A percentile compares a stretch with the other conserved stretches of the same genome.
phyloP scores from a whole-genome alignment of 2,329 filamentous ascomycete genomes.

The Xylariaceae sp. region DNA sequence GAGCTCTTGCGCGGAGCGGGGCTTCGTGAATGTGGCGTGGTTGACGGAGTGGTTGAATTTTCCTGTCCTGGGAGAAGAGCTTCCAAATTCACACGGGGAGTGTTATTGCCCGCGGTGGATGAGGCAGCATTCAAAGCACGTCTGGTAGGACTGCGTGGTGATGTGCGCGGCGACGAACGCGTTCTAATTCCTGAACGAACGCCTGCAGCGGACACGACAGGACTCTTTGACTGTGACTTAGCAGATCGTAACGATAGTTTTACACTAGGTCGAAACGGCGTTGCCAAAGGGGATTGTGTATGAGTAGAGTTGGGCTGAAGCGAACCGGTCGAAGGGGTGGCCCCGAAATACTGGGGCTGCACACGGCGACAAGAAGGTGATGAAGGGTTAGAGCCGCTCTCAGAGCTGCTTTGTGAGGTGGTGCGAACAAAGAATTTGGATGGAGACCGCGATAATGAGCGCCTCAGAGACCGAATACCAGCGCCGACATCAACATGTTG shows the following conservation, averaged over 20 bases:
- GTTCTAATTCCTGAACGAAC: constrained; percentile 55
- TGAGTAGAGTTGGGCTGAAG: constrained; percentile 23
- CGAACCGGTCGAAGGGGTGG: constrained; percentile 31
- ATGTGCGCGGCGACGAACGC: constrained; percentile 67
- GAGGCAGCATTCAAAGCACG: constrained; percentile 66
- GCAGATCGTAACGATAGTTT: constrained; percentile 63
- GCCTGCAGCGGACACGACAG: constrained; percentile 37
- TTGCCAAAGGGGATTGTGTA: constrained; percentile 51
- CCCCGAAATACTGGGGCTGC: constrained; percentile 46
- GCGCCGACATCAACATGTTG: constrained; percentile 76
- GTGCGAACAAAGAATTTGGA: constrained; percentile 72
- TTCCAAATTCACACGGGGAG: constrained; percentile 41
- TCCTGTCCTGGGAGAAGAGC: constrained; percentile 42
- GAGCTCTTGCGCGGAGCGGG: constrained; percentile 40
- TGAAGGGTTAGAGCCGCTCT: constrained; percentile 47
- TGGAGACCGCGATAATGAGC: constrained; percentile 88
- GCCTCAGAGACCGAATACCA: constrained; percentile 76
- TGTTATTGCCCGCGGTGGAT: constrained; percentile 65
- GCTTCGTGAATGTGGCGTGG: constrained; percentile 31
- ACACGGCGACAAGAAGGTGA: constrained; percentile 40
- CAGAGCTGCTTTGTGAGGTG: constrained; percentile 42
- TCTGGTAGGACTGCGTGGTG: constrained; percentile 72
- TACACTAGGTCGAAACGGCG: constrained; percentile 62
- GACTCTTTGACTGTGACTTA: constrained; percentile 54
- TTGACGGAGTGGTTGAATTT: constrained; percentile 34